Evolutionary conservation across 2,329 filamentous ascomycete species (phyloP).

Genomic region (Cytospora leucostoma): DNA sequence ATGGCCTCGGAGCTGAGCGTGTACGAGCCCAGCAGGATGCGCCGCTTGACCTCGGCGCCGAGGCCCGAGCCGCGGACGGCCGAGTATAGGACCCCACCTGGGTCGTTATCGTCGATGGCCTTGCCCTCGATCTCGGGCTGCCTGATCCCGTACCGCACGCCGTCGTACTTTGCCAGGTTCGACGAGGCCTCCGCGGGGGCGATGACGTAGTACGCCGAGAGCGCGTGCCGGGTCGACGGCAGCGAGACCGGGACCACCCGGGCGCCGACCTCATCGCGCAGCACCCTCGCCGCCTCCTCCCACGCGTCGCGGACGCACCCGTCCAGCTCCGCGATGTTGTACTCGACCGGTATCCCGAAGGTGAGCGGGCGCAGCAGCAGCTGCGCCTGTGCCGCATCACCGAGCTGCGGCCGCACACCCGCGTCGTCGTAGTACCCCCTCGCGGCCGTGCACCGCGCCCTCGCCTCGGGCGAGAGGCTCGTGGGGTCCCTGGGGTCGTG

Average conservation of each 20-base stretch:
- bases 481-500: conserved; percentile 76
- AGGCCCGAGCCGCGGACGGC: conserved; percentile 73
- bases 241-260: conserved; percentile 75
- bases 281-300: conserved; percentile 58
- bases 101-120: conserved; percentile 50
- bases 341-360: conserved; percentile 69
- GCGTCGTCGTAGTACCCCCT: conserved; percentile 33
- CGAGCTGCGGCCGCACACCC: neutral
- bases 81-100: conserved; percentile 70
- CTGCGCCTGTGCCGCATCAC: conserved; percentile 29
- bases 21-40: conserved; percentile 88
- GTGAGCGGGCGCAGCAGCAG: conserved; percentile 40
- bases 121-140: conserved; percentile 32
- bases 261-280: conserved; percentile 65
- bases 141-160: conserved; percentile 69
- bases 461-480: conserved; percentile 59
- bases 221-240: conserved; percentile 79
- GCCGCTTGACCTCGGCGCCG: conserved; percentile 79
- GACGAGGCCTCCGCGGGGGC: conserved; percentile 94
- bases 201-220: conserved; percentile 93
- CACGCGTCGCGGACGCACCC: conserved; percentile 70
- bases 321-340: conserved; percentile 83
- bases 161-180: conserved; percentile 95
- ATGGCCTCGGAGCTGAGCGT: conserved; percentile 87
- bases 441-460: conserved; percentile 47